phyloP scores from a whole-genome alignment of 768 basidiomycete species.

The Mrakia hoshinonis region DNA sequence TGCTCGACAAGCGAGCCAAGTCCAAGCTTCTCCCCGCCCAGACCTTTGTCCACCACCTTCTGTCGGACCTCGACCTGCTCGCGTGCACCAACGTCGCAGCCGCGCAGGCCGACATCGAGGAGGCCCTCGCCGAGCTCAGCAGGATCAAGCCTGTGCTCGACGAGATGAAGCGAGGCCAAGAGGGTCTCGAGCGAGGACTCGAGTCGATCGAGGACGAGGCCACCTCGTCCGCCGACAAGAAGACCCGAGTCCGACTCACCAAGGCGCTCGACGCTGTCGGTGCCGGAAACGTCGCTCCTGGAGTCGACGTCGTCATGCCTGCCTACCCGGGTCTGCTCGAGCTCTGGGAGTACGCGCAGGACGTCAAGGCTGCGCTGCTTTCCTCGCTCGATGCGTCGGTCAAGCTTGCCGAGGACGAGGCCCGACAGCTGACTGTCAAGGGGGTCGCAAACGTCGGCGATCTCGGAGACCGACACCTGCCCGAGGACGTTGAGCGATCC shows the following conservation, averaged over 20 bases:
- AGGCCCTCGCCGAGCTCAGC: conserved; percentile 61
- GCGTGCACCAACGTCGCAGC: conserved; percentile 75
- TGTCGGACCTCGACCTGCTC: conserved; percentile 80
- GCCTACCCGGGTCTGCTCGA: conserved; percentile 72
- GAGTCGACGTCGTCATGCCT: conserved; percentile 47
- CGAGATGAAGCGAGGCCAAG: conserved; percentile 67
- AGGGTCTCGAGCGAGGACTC: conserved; percentile 67
- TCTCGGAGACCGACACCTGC: conserved; percentile 69
- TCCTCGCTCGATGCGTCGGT: conserved; percentile 71
- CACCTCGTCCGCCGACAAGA: conserved; percentile 48
- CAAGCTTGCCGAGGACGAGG: conserved; percentile 70
- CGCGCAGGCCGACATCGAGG: conserved; percentile 66
- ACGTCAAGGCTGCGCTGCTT: conserved; percentile 70
- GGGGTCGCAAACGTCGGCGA: conserved; percentile 60
- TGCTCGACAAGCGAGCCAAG: conserved; percentile 88
- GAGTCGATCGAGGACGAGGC: conserved; percentile 70
- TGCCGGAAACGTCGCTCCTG: conserved; percentile 55
- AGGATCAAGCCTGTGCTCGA: conserved; percentile 71
- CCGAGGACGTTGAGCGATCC: conserved; percentile 68
- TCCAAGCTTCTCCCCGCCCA: conserved; percentile 90
- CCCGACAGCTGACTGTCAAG: conserved; percentile 55
- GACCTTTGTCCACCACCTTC: conserved; percentile 82
- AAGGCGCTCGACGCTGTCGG: conserved; percentile 68
- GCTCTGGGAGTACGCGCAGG: conserved; percentile 75
- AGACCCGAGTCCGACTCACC: conserved; percentile 54